Percentiles rank a stretch among this genome's conserved stretches.
Conservation (phyloP, 495 filamentous ascomycete genomes). For the Usnea hakonensis region DNA sequence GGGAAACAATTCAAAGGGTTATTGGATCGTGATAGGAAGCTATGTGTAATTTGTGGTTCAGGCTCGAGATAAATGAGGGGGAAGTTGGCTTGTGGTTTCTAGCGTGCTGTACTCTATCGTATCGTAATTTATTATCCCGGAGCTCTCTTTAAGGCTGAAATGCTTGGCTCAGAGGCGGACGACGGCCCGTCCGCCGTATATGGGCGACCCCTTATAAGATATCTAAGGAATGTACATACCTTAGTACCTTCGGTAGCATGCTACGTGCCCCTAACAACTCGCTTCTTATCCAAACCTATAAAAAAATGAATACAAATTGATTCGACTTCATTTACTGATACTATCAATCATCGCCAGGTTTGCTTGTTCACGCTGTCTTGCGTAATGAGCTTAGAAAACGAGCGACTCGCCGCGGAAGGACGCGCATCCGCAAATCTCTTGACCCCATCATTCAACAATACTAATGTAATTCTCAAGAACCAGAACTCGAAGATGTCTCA, state of each 20-base stretch:
- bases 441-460: neutral
- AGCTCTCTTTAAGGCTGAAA: neutral
- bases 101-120: neutral
- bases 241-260: too few relatives aligned
- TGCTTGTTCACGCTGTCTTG: neutral
- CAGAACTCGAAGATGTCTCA: neutral
- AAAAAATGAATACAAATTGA: too few relatives aligned
- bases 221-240: too few relatives aligned
- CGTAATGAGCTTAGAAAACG: neutral
- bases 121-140: constrained; percentile 3
- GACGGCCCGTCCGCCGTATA: too few relatives aligned
- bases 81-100: neutral
- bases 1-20: neutral
- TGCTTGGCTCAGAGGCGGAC: neutral
- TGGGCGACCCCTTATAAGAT: too few relatives aligned
- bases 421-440: neutral
- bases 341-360: too few relatives aligned
- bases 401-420: neutral
- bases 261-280: too few relatives aligned
- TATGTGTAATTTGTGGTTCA: neutral
- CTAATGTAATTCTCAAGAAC: neutral
- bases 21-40: neutral
- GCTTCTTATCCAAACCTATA: too few relatives aligned
- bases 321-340: too few relatives aligned
- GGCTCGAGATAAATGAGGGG: neutral